Evolutionary conservation across 352 stramenopile genomes (phyloP), one percentile per base, ranked within the genome.

Genomic region (Phytophthora fragariae): DNA sequence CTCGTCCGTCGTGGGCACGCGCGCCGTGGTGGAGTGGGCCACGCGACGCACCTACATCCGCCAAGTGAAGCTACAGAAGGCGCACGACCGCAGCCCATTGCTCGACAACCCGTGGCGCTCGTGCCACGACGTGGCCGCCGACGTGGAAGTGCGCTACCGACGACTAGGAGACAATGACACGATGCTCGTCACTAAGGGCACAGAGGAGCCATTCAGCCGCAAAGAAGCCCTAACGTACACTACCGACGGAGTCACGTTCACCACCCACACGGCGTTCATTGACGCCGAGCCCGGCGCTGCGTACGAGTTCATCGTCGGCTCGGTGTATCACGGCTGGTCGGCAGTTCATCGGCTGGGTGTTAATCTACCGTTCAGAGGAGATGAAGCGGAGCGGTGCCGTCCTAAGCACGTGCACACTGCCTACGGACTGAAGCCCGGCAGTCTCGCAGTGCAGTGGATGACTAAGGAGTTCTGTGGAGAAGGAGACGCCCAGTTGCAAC

Each of bases 341-440:
- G 88, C 77, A 37, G 60, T 91, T 17, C 86, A 92, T 61, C 84
- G 77, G 11, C 61, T 94, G 9, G 86, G 87, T 6, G 62, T 76
- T 17, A 93, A 91, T 59, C 44, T 79, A 27, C 68, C 83, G 8
- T 83, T 87, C 47, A 64, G 76, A 47, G 70, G 70, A 47, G 64
- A 77, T 3, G 72, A 85, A 57, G 82, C 80, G 8, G 80, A 89
- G 57, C 65, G 76, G 11, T 96, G 89, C 37, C 83, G 83, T 35
- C 86, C 88, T 3, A 93, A 94, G 74, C 90, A 94, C 62, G 82
- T 97, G 11, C 90, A 95, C 79, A 94, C 87, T 2, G 86, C 90
- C 7, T 95, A 92, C 53, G 88, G 89, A 15, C 64, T 72, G 24
- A 80, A 73, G 7, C 80, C 88, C 0, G 80, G 76, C 9, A 92